Conservation (phyloP, 495 filamentous ascomycete species). For the Penicillium maclennaniae region DNA sequence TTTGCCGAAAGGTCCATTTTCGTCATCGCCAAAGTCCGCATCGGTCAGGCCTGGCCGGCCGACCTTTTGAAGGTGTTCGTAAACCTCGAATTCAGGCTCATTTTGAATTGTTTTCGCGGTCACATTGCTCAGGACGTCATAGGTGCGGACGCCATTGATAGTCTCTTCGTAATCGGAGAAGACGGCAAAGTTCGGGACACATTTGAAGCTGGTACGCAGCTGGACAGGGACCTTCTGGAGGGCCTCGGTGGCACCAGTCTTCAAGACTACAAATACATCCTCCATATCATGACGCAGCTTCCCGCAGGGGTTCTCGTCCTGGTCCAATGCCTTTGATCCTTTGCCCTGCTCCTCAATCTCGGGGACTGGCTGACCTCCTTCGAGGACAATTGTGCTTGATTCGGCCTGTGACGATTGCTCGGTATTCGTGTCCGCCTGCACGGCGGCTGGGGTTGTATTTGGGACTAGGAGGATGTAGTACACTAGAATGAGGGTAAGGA, state of each 20-base stretch:
- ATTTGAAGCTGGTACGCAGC: slow-evolving; percentile 37
- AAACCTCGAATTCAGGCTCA: slow-evolving; percentile 42
- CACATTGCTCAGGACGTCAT: slow-evolving; percentile 40
- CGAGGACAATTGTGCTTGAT: slow-evolving; percentile 7
- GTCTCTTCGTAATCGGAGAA: slow-evolving; percentile 47
- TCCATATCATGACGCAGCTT: slow-evolving; percentile 23
- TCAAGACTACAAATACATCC: slow-evolving; percentile 40
- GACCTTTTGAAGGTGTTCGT: slow-evolving; percentile 37
- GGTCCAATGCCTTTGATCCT: neutral
- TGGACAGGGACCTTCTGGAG: slow-evolving; percentile 38
- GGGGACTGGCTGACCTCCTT: slow-evolving; percentile 1
- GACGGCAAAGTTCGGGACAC: slow-evolving; percentile 40
- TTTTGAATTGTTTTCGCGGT: slow-evolving; percentile 30
- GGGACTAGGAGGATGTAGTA: slow-evolving; percentile 18
- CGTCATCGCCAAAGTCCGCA: slow-evolving; percentile 28
- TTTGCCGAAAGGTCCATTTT: slow-evolving; percentile 35
- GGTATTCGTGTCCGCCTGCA: neutral
- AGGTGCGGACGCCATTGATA: slow-evolving; percentile 33
- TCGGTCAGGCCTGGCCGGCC: slow-evolving; percentile 31
- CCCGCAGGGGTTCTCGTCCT: slow-evolving; percentile 18
- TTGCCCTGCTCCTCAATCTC: neutral
- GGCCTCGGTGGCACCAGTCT: slow-evolving; percentile 42
- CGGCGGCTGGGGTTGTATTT: slow-evolving; percentile 3
- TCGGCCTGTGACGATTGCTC: slow-evolving; percentile 8
- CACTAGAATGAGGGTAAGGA: slow-evolving; percentile 20